These are phyloP conservation scores for Metarhizium robertsii DNA, from an alignment of 2,329 filamentous ascomycete genomes.

Conservation along the genomic window DNA sequence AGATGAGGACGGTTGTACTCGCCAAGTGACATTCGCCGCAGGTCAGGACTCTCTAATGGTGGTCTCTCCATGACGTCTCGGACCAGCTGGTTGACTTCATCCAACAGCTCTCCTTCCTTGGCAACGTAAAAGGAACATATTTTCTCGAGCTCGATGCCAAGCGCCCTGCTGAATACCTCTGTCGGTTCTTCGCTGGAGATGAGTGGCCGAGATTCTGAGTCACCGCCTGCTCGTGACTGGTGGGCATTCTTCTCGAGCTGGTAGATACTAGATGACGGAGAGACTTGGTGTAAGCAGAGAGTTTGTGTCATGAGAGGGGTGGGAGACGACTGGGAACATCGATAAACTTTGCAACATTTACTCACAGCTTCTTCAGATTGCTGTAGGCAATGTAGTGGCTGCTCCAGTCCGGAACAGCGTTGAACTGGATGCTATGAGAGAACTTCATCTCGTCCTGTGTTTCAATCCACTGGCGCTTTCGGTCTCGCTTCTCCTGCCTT, in stretches of 20 bases:
- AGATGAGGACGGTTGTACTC: slow-evolving; percentile 15
- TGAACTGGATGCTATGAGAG: slow-evolving; percentile 98
- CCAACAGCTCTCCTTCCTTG: slow-evolving; percentile 81
- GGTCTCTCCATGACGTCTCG: slow-evolving; percentile 62
- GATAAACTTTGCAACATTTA: slow-evolving; percentile 10
- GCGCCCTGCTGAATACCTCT: slow-evolving; percentile 66
- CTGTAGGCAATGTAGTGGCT: slow-evolving; percentile 97
- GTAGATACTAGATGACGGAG: slow-evolving; percentile 62
- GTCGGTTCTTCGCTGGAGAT: slow-evolving; percentile 69
- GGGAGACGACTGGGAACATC: no score
- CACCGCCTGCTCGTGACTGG: slow-evolving; percentile 49
- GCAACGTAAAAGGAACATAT: slow-evolving; percentile 82
- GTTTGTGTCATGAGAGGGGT: not conserved
- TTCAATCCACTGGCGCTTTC: slow-evolving; percentile 63
- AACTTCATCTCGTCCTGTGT: slow-evolving; percentile 94
- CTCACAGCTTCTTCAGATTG: slow-evolving; percentile 95
- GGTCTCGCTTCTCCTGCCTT: slow-evolving; percentile 36
- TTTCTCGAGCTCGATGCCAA: slow-evolving; percentile 89
- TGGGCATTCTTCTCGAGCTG: slow-evolving; percentile 80
- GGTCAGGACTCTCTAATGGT: slow-evolving; percentile 31
- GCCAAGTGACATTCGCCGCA: slow-evolving; percentile 21
- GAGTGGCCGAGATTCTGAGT: slow-evolving; percentile 79
- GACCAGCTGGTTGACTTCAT: slow-evolving; percentile 70
- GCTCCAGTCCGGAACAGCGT: slow-evolving; percentile 99
- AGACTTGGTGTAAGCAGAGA: not conserved